These are phyloP conservation scores for Chlorella vulgaris DNA, from an alignment of 139 green algal species.

Conservation along the genomic window DNA sequence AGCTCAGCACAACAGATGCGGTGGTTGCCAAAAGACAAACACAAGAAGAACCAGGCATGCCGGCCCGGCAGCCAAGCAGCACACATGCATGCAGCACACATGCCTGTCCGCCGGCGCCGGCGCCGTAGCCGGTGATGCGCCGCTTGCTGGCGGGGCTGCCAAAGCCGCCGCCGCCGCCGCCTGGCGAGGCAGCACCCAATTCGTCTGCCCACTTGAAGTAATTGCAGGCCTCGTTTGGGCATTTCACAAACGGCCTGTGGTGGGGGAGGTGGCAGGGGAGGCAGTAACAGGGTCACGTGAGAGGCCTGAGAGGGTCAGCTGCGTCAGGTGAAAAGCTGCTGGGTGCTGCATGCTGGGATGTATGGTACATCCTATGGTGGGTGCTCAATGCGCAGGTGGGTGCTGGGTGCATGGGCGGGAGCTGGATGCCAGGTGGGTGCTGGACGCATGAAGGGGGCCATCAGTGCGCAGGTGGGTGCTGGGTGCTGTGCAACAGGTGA, in stretches of 20 bases:
- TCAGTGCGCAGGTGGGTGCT: too few relatives aligned
- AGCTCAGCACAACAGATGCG: not conserved
- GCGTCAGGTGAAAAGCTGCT: not conserved
- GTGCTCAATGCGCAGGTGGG: not conserved
- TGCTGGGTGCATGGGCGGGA: too few relatives aligned
- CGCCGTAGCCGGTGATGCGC: slow-evolving; percentile 2
- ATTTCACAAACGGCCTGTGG: slow-evolving; percentile 28
- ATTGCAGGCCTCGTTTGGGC: slow-evolving; percentile 13
- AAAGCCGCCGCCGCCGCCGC: not conserved
- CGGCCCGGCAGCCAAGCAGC: too few relatives aligned
- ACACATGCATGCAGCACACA: too few relatives aligned
- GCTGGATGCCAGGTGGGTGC: too few relatives aligned
- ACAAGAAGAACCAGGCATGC: too few relatives aligned
- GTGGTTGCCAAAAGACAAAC: not conserved
- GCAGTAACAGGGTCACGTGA: not conserved
- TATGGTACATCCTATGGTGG: not conserved
- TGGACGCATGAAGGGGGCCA: too few relatives aligned
- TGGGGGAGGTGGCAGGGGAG: not conserved
- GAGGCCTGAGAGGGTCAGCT: too few relatives aligned
- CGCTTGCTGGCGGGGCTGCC: slow-evolving; percentile 3
- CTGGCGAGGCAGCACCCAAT: not conserved
- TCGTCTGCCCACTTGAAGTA: slow-evolving; percentile 26
- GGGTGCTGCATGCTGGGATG: too few relatives aligned
- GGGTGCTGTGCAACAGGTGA: too few relatives aligned
- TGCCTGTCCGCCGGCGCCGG: too few relatives aligned